Percentiles rank a stretch among this genome's conserved stretches.
phyloP scores from a whole-genome alignment of 352 stramenopile genomes.

The Phytophthora syringae region DNA sequence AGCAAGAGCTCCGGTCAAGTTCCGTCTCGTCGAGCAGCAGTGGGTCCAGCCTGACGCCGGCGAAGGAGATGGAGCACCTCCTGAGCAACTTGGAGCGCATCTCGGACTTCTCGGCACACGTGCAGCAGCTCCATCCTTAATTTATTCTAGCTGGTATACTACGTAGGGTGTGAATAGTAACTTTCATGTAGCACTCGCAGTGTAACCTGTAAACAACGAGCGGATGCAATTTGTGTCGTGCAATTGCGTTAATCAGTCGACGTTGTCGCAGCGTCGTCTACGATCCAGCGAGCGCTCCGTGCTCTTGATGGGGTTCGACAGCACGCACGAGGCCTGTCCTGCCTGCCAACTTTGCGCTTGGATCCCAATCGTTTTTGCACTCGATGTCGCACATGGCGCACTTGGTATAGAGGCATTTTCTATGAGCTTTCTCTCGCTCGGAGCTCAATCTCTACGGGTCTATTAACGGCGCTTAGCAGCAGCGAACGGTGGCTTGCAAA shows the following conservation, averaged over 20 bases:
- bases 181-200: neutral
- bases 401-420: conserved; percentile 16
- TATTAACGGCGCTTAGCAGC: too few relatives aligned
- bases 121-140: conserved; percentile 37
- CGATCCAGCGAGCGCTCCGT: conserved; percentile 11
- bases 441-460: too few relatives aligned
- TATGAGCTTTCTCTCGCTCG: neutral
- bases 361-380: conserved; percentile 19
- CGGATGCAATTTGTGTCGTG: conserved; percentile 11
- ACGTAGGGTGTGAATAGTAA: conserved; percentile 7
- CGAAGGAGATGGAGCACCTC: conserved; percentile 69
- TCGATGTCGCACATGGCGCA: conserved; percentile 18
- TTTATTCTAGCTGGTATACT: conserved; percentile 32
- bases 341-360: neutral
- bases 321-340: conserved; percentile 14
- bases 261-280: conserved; percentile 21
- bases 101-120: conserved; percentile 59
- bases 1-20: conserved; percentile 20
- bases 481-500: too few relatives aligned
- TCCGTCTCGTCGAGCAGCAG: conserved; percentile 13
- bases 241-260: conserved; percentile 18
- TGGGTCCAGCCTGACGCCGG: conserved; percentile 28
- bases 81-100: conserved; percentile 76
- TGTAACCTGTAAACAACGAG: conserved; percentile 17
- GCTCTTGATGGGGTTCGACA: conserved; percentile 7